Evolutionary conservation across 768 basidiomycete genomes (phyloP).

Genomic region (Boletus huronensis): DNA sequence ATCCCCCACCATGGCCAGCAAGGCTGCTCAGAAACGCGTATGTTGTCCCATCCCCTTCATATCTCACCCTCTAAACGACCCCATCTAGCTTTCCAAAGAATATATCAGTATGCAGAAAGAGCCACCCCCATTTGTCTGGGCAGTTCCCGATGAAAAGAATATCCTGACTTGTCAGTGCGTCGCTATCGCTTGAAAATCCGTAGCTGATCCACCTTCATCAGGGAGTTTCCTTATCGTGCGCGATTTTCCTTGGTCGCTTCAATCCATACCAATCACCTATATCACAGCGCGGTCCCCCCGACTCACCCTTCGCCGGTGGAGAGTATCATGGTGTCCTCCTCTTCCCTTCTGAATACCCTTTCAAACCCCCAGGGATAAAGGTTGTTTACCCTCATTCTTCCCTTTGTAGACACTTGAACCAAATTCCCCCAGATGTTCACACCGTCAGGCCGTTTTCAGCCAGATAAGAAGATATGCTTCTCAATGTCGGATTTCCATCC

Average conservation of each 20-base stretch:
- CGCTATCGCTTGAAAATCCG: conserved; percentile 1
- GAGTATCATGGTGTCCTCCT: conserved; percentile 93
- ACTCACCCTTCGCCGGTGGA: conserved; percentile 86
- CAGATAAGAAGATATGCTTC: conserved; percentile 95
- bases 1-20: conserved; percentile 62
- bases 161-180: conserved; percentile 80
- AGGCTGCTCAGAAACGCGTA: conserved; percentile 85
- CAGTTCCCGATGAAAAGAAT: conserved; percentile 95
- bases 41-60: conserved; percentile 19
- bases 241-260: conserved; percentile 5
- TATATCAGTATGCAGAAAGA: conserved; percentile 88
- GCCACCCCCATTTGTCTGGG: conserved; percentile 96
- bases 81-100: conserved; percentile 73
- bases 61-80: background rate
- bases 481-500: conserved; percentile 97
- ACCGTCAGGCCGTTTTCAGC: conserved; percentile 86
- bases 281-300: conserved; percentile 83
- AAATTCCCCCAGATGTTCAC: conserved; percentile 71
- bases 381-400: conserved; percentile 37
- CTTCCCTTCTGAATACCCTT: conserved; percentile 93
- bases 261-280: conserved; percentile 6
- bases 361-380: conserved; percentile 97
- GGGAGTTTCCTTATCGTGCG: conserved; percentile 95
- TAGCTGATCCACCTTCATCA: conserved; percentile 32
- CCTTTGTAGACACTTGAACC: conserved; percentile 4